phyloP scores from a whole-genome alignment of 2,329 filamentous ascomycete species.

The Fusarium chlamydosporum region DNA sequence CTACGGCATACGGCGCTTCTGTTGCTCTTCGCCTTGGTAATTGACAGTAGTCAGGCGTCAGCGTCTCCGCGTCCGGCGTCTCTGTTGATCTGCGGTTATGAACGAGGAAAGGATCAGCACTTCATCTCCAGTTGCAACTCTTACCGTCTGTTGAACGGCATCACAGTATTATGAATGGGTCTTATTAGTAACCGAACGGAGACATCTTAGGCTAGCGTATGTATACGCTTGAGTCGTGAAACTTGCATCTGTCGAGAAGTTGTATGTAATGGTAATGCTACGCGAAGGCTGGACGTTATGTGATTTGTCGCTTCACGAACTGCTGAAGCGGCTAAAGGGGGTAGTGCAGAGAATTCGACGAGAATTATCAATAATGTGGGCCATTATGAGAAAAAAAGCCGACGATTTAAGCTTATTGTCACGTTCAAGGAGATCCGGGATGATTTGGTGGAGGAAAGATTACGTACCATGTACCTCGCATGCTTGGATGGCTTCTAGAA shows the following conservation, averaged over 20 bases:
- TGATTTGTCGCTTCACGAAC: slow-evolving; percentile 25
- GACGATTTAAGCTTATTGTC: slow-evolving; percentile 52
- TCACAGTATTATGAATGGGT: slow-evolving; percentile 4
- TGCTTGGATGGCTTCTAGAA: slow-evolving; percentile 46
- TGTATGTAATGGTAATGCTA: slow-evolving; percentile 32
- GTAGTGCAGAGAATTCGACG: slow-evolving; percentile 35
- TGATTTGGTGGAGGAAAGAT: slow-evolving; percentile 35
- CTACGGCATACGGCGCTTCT: slow-evolving; percentile 38
- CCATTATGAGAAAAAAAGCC: slow-evolving; percentile 26
- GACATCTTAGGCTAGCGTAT: slow-evolving; percentile 26
- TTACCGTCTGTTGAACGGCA: slow-evolving; percentile 22
- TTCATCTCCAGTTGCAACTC: slow-evolving; percentile 13
- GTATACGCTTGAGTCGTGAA: slow-evolving; percentile 30
- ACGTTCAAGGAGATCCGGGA: slow-evolving; percentile 40
- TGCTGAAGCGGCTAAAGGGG: slow-evolving; percentile 33
- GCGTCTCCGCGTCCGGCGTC: slow-evolving; percentile 39
- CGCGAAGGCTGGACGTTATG: not conserved
- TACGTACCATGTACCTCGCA: slow-evolving; percentile 48
- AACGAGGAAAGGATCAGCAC: slow-evolving; percentile 25
- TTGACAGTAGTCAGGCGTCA: slow-evolving; percentile 26
- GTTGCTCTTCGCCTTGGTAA: slow-evolving; percentile 24
- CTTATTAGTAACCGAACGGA: slow-evolving; percentile 28
- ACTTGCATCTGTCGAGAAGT: slow-evolving; percentile 8
- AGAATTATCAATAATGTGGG: slow-evolving; percentile 35
- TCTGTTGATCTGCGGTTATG: slow-evolving; percentile 22